Evolutionary conservation across 1,284 basidiomycete genomes (phyloP), one percentile per base, ranked within the genome.

Genomic region (Fereydounia khargensis): DNA sequence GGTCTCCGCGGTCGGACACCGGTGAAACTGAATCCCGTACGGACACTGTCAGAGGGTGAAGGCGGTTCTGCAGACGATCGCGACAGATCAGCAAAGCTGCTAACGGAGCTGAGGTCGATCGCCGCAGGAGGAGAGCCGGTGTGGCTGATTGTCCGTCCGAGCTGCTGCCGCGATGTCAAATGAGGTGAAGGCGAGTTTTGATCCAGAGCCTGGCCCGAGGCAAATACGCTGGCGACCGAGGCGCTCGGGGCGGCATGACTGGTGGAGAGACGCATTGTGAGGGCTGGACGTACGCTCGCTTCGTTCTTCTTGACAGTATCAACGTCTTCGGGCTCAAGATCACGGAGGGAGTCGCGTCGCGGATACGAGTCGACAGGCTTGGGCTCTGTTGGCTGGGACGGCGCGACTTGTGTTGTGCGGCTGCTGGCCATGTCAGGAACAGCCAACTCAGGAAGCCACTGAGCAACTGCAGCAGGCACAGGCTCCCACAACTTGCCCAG

Each of bases 221-320:
- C 51, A 8, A 30, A 35, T 11, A 47, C 27, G 35, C 39, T 38
- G 18, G 31, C 40, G 2, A 53, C 32, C 6, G 37, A 46, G 9
- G 51, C 45, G 25, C 35, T 37, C 17, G 51, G 32, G 18, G 51
- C 44, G 20, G 44, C 45, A 11, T 27, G 33, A 21, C 36, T 37
- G 31, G 36, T 39, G 6, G 51, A 43, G 16, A 52, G 33, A 8
- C 51, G 44, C 41, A 35, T 43, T 11, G 51, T 47, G 17, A 53
- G 22, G 4, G 37, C 40, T 2, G 51, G 51, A 0, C 51, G 39
- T 4, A 30, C 36, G 18, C 37, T 43, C n/a, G 39, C 40, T 7
- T 47, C 45, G 17, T 38, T 34, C 27, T 44, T 33, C 23, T 23
- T 36, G 10, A 40, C 24, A 4, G 51, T 53, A 17, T 53, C 51